phyloP scores from a whole-genome alignment of 495 filamentous ascomycete genomes.

The Neurospora sp. region DNA sequence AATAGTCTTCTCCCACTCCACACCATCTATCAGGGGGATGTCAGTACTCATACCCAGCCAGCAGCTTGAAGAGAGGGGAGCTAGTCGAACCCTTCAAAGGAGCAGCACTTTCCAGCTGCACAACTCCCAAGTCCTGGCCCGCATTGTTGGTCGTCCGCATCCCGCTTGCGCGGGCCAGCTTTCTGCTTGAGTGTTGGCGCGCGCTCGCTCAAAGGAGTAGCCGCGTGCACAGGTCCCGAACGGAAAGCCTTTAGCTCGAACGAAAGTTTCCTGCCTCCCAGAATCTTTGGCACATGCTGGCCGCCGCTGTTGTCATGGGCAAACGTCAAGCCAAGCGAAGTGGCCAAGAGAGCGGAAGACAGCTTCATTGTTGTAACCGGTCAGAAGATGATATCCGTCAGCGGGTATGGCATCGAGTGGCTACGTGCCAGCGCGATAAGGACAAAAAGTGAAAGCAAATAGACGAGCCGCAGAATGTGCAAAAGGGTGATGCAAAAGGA shows the following conservation, averaged over 20 bases:
- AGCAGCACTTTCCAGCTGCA: constrained; percentile 51
- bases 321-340: constrained; percentile 11
- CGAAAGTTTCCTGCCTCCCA: constrained; percentile 27
- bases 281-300: constrained; percentile 23
- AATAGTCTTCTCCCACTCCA: constrained; percentile 51
- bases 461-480: constrained; percentile 1
- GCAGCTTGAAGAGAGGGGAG: constrained; percentile 1
- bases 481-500: constrained; percentile 1
- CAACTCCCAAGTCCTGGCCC: constrained; percentile 40
- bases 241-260: constrained; percentile 17
- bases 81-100: constrained; percentile 41
- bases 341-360: constrained; percentile 16
- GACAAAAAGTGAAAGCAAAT: background rate
- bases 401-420: constrained; percentile 2
- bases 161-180: constrained; percentile 5
- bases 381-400: background rate
- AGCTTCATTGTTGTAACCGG: constrained; percentile 22
- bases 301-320: constrained; percentile 23
- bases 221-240: background rate
- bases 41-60: constrained; percentile 18
- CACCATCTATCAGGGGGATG: constrained; percentile 38
- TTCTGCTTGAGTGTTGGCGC: constrained; percentile 2
- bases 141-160: constrained; percentile 21
- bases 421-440: background rate
- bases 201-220: background rate